These are phyloP conservation scores for Lodderomyces pseudojiufengensis DNA, from an alignment of 1,139 yeast genomes.

Conservation along the genomic window DNA sequence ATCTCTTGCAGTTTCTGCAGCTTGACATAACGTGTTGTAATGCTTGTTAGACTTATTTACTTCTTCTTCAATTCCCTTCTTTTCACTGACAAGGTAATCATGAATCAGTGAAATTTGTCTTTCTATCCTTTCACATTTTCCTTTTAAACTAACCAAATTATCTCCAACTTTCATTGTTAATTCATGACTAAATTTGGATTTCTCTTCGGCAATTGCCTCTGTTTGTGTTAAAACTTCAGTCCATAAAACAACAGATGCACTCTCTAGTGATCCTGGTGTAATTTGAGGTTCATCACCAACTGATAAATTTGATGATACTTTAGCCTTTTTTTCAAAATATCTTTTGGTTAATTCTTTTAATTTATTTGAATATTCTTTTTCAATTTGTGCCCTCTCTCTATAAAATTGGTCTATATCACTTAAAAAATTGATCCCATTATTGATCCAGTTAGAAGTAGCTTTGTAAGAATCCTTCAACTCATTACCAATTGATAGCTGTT, in stretches of 20 bases:
- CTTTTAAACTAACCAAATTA: slow-evolving; percentile 53
- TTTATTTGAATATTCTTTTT: slow-evolving; percentile 75
- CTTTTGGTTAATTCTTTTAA: slow-evolving; percentile 63
- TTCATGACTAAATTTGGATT: slow-evolving; percentile 57
- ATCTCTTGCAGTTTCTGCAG: slow-evolving; percentile 76
- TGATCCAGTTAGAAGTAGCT: slow-evolving; percentile 71
- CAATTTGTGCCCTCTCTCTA: slow-evolving; percentile 75
- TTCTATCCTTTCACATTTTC: slow-evolving; percentile 52
- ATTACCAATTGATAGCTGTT: slow-evolving; percentile 50
- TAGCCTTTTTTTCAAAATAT: slow-evolving; percentile 75
- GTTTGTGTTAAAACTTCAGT: slow-evolving; percentile 83
- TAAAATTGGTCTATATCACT: slow-evolving; percentile 79
- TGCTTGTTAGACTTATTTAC: slow-evolving; percentile 66
- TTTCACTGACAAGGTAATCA: slow-evolving; percentile 53
- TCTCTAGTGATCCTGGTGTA: slow-evolving; percentile 93
- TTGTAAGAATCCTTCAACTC: slow-evolving; percentile 78
- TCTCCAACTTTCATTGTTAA: slow-evolving; percentile 59
- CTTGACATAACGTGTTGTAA: slow-evolving; percentile 77
- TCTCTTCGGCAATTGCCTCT: slow-evolving; percentile 73
- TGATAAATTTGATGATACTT: slow-evolving; percentile 59
- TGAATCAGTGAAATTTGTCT: slow-evolving; percentile 57
- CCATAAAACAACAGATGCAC: slow-evolving; percentile 95
- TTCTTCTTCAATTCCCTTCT: slow-evolving; percentile 59
- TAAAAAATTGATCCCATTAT: slow-evolving; percentile 70
- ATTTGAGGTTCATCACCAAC: slow-evolving; percentile 90